Percentiles rank a stretch among this genome's conserved stretches.
These are phyloP conservation scores for Boletus insuetus DNA, from an alignment of 768 basidiomycete species.

Conservation along the genomic window DNA sequence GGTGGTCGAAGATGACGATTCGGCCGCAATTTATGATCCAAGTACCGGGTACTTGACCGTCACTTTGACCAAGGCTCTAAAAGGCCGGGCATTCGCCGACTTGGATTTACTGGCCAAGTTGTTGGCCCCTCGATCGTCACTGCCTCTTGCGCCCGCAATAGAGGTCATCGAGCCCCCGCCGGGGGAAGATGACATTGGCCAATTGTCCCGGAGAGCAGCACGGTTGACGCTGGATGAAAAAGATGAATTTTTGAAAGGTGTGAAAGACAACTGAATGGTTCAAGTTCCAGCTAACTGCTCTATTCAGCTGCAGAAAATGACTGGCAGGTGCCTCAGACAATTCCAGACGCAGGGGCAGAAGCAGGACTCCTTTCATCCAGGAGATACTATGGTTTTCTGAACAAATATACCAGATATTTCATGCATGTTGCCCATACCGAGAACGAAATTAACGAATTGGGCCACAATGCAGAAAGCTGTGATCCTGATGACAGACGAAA, in stretches of 20 bases:
- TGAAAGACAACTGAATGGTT: background rate
- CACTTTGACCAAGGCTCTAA: constrained; percentile 64
- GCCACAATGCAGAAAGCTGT: constrained; percentile 59
- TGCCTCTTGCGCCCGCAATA: constrained; percentile 41
- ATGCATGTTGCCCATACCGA: constrained; percentile 66
- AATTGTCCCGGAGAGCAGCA: constrained; percentile 43
- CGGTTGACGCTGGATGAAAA: constrained; percentile 48
- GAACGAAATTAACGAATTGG: constrained; percentile 83
- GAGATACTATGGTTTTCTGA: constrained; percentile 72
- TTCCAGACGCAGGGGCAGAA: constrained; percentile 38
- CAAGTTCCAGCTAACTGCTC: constrained; percentile 3
- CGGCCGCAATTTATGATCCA: constrained; percentile 74
- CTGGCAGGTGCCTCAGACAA: constrained; percentile 71
- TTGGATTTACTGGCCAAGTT: constrained; percentile 77
- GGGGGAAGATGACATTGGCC: constrained; percentile 31
- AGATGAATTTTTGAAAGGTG: constrained; percentile 60
- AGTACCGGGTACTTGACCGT: constrained; percentile 74
- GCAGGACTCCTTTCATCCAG: constrained; percentile 38
- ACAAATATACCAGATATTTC: constrained; percentile 75
- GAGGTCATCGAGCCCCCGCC: constrained; percentile 49
- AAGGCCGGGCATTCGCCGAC: constrained; percentile 69
- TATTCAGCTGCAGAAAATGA: constrained; percentile 70
- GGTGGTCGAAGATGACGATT: constrained; percentile 59
- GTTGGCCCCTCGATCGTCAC: constrained; percentile 59
- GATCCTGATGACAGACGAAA: constrained; percentile 47